Conservation (phyloP, 1,139 yeast genomes). For the Kazachstania sp. region DNA sequence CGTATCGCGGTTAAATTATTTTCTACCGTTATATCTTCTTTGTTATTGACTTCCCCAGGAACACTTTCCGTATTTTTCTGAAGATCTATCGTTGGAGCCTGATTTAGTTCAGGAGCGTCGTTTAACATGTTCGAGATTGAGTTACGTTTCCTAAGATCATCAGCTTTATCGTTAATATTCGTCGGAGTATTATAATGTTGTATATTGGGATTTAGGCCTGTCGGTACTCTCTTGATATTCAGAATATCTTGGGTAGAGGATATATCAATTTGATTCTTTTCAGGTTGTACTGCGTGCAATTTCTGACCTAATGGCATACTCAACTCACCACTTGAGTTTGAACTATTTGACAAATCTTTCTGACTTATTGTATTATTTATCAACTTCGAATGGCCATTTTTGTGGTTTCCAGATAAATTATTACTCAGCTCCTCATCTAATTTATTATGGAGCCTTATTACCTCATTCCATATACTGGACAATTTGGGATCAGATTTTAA, state of each 20-base stretch:
- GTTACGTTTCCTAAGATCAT: not conserved
- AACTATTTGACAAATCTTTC: not conserved
- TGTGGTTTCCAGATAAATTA: not conserved
- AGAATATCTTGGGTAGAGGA: too few relatives aligned
- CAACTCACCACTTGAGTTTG: too few relatives aligned
- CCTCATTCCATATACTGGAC: not conserved
- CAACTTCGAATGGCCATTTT: not conserved
- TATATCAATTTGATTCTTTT: too few relatives aligned
- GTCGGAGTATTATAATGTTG: not conserved
- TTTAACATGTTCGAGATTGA: slow-evolving; percentile 1
- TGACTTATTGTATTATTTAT: not conserved
- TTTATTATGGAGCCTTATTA: not conserved
- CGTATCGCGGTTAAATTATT: not conserved
- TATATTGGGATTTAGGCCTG: not conserved
- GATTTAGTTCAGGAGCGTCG: not conserved
- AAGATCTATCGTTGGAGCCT: too few relatives aligned
- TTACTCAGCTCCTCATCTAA: not conserved
- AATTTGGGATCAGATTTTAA: not conserved
- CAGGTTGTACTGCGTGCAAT: too few relatives aligned
- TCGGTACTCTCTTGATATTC: too few relatives aligned
- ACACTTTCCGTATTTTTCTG: too few relatives aligned
- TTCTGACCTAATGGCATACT: too few relatives aligned
- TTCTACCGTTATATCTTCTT: too few relatives aligned
- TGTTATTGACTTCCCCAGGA: too few relatives aligned
- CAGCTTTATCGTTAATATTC: not conserved